A percentile compares a stretch with the other conserved stretches of the same genome.
phyloP scores from a whole-genome alignment of 352 stramenopile species.

The Lagenidium giganteum region DNA sequence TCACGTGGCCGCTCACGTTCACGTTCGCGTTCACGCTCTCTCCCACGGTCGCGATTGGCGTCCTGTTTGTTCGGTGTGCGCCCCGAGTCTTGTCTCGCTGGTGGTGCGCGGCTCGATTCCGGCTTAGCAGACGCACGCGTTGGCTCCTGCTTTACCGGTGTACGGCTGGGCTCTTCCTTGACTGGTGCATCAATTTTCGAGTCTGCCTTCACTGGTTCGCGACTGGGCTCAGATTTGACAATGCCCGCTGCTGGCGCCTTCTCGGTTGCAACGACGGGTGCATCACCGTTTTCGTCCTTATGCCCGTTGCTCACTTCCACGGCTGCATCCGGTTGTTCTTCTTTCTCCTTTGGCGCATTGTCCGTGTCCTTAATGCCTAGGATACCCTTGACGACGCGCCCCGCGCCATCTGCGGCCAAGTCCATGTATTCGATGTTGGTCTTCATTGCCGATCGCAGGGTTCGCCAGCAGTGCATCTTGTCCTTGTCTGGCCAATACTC shows the following conservation, averaged over 20 bases:
- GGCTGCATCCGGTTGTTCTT: neutral
- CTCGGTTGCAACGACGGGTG: constrained; percentile 7
- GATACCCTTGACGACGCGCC: constrained; percentile 66
- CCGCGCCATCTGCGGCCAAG: constrained; percentile 50
- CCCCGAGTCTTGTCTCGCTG: too few relatives aligned
- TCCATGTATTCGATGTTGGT: constrained; percentile 68
- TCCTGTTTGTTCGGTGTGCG: too few relatives aligned
- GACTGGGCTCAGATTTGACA: too few relatives aligned
- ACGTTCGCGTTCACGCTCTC: too few relatives aligned
- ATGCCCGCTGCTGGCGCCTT: constrained; percentile 6
- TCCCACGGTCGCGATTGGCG: too few relatives aligned
- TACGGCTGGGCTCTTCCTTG: too few relatives aligned
- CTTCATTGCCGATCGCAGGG: constrained; percentile 76
- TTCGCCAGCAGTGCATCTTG: constrained; percentile 84
- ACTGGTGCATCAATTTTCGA: neutral
- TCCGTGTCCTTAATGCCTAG: constrained; percentile 29
- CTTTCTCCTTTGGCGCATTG: constrained; percentile 8
- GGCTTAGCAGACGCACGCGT: too few relatives aligned
- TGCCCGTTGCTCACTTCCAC: constrained; percentile 2
- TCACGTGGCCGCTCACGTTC: too few relatives aligned
- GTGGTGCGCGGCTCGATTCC: too few relatives aligned
- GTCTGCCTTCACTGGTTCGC: constrained; percentile 8
- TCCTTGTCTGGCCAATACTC: constrained; percentile 95
- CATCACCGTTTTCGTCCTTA: neutral
- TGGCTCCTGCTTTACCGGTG: too few relatives aligned